Percentiles rank a stretch among this genome's conserved stretches.
These are phyloP conservation scores for Avena insularis DNA, from an alignment of 176 grass and related monocot genomes.

Conservation along the genomic window DNA sequence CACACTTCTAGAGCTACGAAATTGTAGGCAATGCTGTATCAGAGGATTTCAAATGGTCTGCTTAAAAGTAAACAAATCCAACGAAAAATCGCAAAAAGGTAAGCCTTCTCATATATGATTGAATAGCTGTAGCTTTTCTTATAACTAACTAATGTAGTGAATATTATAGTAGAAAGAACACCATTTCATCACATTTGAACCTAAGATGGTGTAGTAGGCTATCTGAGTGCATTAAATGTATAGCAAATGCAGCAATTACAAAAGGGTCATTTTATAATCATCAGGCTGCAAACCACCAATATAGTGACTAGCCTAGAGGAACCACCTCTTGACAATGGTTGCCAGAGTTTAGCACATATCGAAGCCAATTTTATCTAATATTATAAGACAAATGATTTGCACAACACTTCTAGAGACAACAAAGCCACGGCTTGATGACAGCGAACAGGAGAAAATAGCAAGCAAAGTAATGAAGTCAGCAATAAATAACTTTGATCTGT, in stretches of 20 bases:
- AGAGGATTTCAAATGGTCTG: background rate
- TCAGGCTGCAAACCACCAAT: no score
- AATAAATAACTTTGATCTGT: no score
- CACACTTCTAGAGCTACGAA: background rate
- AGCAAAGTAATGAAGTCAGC: background rate
- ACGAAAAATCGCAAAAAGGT: background rate
- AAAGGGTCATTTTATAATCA: conserved; percentile 36
- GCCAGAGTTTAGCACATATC: background rate
- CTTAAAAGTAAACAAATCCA: background rate
- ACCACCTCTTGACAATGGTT: background rate
- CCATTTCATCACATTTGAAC: background rate
- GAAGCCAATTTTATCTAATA: background rate
- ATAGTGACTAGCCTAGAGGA: conserved; percentile 10
- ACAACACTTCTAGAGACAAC: background rate
- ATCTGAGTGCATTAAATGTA: conserved; percentile 42
- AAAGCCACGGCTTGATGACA: background rate
- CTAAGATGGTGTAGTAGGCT: background rate
- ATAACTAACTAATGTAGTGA: background rate
- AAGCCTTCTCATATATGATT: background rate
- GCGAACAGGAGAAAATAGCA: background rate
- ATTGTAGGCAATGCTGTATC: background rate
- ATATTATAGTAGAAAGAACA: conserved; percentile 10
- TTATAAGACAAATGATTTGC: background rate
- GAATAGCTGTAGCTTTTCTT: background rate
- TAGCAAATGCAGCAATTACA: conserved; percentile 50